A percentile compares a stretch with the other conserved stretches of the same genome.
These are phyloP conservation scores for Fagus crenata DNA, from an alignment of 306 rosid genomes.

Conservation along the genomic window DNA sequence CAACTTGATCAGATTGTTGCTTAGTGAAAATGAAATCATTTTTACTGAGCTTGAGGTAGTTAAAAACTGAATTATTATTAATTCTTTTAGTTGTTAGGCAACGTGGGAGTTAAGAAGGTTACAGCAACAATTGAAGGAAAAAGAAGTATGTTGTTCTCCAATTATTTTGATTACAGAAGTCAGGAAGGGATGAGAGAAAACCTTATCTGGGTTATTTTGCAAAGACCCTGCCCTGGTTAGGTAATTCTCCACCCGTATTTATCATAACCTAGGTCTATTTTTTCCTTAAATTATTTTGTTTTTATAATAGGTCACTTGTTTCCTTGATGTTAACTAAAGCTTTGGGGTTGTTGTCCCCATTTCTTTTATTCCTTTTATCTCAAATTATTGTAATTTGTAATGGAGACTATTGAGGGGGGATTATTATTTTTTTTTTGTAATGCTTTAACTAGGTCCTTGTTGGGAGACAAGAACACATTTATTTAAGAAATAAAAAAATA, in stretches of 20 bases:
- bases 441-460: background rate
- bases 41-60: slow-evolving; percentile 40
- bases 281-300: slow-evolving; percentile 1
- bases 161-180: slow-evolving; percentile 44
- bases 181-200: slow-evolving; percentile 17
- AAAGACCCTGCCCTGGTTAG: slow-evolving; percentile 37
- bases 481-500: background rate
- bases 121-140: slow-evolving; percentile 27
- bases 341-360: slow-evolving; percentile 3
- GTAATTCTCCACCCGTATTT: slow-evolving; percentile 29
- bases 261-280: slow-evolving; percentile 21
- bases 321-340: background rate
- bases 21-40: slow-evolving; percentile 45
- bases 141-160: slow-evolving; percentile 28
- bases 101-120: slow-evolving; percentile 18
- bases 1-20: slow-evolving; percentile 79
- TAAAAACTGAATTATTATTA: slow-evolving; percentile 33
- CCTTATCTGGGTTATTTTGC: slow-evolving; percentile 36
- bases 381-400: slow-evolving; percentile 3
- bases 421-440: background rate
- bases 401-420: background rate
- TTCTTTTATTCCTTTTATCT: background rate
- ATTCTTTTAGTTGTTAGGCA: slow-evolving; percentile 34
- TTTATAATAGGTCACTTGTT: slow-evolving; percentile 26
- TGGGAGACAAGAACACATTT: slow-evolving; percentile 6